These are phyloP conservation scores for Melanomma pulvis-pyrius DNA, from an alignment of 495 filamentous ascomycete genomes.

Conservation along the genomic window DNA sequence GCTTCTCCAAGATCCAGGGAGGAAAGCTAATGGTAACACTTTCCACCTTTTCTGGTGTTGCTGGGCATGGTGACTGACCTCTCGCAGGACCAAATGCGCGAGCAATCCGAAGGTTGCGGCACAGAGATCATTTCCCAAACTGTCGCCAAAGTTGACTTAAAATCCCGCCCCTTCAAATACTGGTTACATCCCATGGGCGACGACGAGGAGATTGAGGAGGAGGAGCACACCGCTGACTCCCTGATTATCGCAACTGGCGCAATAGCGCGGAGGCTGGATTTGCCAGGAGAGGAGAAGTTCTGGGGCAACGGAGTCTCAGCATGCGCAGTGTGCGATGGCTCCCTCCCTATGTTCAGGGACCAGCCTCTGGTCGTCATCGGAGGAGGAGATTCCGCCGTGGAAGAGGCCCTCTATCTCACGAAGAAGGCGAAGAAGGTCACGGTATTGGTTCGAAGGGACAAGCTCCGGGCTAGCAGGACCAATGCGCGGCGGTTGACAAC, in stretches of 20 bases:
- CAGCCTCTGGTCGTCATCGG: conserved; percentile 96
- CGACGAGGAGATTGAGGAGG: conserved; percentile 55
- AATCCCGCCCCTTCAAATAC: conserved; percentile 84
- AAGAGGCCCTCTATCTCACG: conserved; percentile 95
- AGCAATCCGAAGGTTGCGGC: conserved; percentile 87
- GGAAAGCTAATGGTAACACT: conserved; percentile 72
- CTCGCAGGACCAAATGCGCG: conserved; percentile 79
- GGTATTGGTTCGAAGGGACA: conserved; percentile 84
- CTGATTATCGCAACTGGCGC: conserved; percentile 96
- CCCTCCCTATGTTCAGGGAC: conserved; percentile 94
- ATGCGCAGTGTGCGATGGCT: conserved; percentile 97
- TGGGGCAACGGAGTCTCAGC: conserved; percentile 97
- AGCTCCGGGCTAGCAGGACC: conserved; percentile 81
- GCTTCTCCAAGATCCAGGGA: conserved; percentile 87
- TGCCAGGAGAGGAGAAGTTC: conserved; percentile 89
- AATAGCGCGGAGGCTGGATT: conserved; percentile 77
- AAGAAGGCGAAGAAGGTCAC: conserved; percentile 96
- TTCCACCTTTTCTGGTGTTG: not conserved
- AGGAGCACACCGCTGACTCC: conserved; percentile 78
- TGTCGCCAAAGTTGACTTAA: conserved; percentile 84
- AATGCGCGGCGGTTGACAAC: conserved; percentile 84
- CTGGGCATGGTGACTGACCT: not conserved
- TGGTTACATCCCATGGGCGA: conserved; percentile 77
- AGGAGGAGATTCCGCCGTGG: conserved; percentile 93
- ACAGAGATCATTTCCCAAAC: conserved; percentile 92